Percentiles rank a stretch among this genome's conserved stretches.
phyloP scores from a whole-genome alignment of 2,329 filamentous ascomycete species.

The Stachybotrys echinatus region DNA sequence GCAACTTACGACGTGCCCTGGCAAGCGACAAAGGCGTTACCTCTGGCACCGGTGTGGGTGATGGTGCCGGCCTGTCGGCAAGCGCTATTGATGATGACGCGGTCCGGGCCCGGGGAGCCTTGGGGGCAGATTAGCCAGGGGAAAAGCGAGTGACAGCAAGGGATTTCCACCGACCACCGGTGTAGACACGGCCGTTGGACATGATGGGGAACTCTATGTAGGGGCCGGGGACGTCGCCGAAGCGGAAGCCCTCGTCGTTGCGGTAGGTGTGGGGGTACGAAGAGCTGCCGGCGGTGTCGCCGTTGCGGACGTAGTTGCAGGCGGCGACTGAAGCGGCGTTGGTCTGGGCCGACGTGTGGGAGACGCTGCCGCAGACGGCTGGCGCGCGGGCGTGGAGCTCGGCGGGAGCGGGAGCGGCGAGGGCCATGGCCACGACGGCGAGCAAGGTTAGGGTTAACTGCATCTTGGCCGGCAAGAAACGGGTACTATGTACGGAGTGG shows the following conservation, averaged over 20 bases:
- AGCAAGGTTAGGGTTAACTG: slow-evolving; percentile 18
- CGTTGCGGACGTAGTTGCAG: slow-evolving; percentile 15
- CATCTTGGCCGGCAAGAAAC: no score
- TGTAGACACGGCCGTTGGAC: slow-evolving; percentile 23
- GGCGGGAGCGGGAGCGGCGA: slow-evolving; percentile 20
- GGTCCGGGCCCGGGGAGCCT: slow-evolving; percentile 56
- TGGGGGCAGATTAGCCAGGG: neutral
- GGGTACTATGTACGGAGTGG: no score
- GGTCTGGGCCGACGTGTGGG: slow-evolving; percentile 20
- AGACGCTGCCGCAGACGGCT: slow-evolving; percentile 22
- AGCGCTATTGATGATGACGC: slow-evolving; percentile 53
- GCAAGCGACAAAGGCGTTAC: slow-evolving; percentile 65
- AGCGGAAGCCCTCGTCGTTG: slow-evolving; percentile 32
- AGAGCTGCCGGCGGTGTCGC: slow-evolving; percentile 18
- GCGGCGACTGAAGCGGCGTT: slow-evolving; percentile 19
- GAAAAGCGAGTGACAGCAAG: accelerated
- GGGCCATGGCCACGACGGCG: slow-evolving; percentile 19
- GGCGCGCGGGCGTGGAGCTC: slow-evolving; percentile 14
- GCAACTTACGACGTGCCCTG: slow-evolving; percentile 17
- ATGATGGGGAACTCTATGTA: slow-evolving; percentile 35
- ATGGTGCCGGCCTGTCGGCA: slow-evolving; percentile 58
- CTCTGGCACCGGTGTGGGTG: slow-evolving; percentile 65
- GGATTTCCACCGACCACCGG: slow-evolving; percentile 21
- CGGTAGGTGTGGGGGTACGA: slow-evolving; percentile 33
- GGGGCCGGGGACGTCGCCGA: slow-evolving; percentile 21